These are phyloP conservation scores for Kandelia obovata DNA, from an alignment of 345 rosid genomes.

Conservation along the genomic window DNA sequence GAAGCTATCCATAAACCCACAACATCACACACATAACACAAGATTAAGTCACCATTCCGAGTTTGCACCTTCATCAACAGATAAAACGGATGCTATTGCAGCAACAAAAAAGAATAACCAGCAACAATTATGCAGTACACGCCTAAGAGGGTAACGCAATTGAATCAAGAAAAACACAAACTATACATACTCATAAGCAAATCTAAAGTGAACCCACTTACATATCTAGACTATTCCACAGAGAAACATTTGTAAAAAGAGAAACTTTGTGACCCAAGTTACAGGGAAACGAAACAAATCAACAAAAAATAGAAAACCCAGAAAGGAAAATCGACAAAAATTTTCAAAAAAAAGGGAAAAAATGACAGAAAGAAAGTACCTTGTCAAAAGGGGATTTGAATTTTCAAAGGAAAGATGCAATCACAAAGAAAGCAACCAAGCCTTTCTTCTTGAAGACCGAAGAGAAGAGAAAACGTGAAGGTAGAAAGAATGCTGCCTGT, in stretches of 20 bases:
- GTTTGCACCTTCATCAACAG: not conserved
- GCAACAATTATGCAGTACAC: not conserved
- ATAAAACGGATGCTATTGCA: not conserved
- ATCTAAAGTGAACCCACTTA: slow-evolving; percentile 1
- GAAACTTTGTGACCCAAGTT: slow-evolving; percentile 4
- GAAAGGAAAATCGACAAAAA: not conserved
- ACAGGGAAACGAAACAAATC: not conserved
- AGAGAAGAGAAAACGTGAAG: not conserved
- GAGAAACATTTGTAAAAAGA: not conserved
- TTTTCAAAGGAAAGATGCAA: not conserved
- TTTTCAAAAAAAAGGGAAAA: not conserved
- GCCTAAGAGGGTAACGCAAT: not conserved
- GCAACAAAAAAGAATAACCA: not conserved
- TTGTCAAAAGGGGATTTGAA: not conserved
- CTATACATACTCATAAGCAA: not conserved
- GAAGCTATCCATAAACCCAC: not conserved
- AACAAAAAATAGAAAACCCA: not conserved
- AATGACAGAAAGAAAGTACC: slow-evolving; percentile 1
- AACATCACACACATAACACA: not conserved
- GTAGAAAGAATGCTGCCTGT: not conserved
- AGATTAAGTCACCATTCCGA: not conserved
- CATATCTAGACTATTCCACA: slow-evolving; percentile 23
- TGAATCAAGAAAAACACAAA: not conserved
- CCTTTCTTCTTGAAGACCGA: no score
- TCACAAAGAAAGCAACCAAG: no score